phyloP scores from a whole-genome alignment of 2,329 filamentous ascomycete genomes.

The Chaetomiaceae sp. region DNA sequence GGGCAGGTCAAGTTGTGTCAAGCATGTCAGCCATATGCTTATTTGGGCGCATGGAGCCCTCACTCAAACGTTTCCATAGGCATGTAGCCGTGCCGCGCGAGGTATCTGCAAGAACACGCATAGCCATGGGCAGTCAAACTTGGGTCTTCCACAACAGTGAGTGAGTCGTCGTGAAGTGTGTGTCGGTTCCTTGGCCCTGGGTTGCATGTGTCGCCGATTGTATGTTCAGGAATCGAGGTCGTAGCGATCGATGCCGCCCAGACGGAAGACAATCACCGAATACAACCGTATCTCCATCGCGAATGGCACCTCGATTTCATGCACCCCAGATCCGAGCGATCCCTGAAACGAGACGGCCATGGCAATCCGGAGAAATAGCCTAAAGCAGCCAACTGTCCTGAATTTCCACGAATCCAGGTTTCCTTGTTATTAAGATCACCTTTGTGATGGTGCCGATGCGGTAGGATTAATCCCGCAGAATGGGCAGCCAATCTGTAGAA shows the following conservation, averaged over 20 bases:
- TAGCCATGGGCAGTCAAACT: too few species aligned
- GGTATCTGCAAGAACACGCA: too few species aligned
- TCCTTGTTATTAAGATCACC: neutral
- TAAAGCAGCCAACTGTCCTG: neutral
- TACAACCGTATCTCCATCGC: neutral
- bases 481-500: neutral
- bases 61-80: too few species aligned
- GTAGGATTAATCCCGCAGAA: neutral
- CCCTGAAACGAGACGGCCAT: neutral
- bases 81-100: too few species aligned
- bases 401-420: constrained; percentile 21
- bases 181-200: too few species aligned
- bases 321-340: constrained; percentile 1
- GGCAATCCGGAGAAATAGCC: constrained; percentile 3
- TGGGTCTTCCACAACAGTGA: too few species aligned
- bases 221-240: too few species aligned
- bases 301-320: constrained; percentile 2
- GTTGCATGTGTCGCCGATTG: too few species aligned
- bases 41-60: too few species aligned
- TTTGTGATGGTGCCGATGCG: neutral
- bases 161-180: too few species aligned
- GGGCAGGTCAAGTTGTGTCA: too few species aligned
- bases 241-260: neutral
- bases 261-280: constrained; percentile 1
- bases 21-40: too few species aligned